Evolutionary conservation across 2,329 filamentous ascomycete genomes (phyloP), one percentile per base, ranked within the genome.

Genomic region (Penicillium fuscoglaucum): DNA sequence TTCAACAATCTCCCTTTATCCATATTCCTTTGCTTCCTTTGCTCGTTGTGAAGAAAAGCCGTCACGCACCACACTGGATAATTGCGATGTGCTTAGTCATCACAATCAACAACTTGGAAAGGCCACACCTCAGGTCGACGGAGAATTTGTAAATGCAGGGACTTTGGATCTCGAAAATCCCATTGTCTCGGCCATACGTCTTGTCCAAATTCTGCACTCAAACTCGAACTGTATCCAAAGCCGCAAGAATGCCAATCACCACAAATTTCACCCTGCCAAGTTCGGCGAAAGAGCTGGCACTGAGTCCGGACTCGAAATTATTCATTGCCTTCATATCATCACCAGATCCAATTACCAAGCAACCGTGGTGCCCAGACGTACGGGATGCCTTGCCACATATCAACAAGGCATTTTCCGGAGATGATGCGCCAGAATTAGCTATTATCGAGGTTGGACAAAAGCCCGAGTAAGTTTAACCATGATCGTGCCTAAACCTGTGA

Each of bases 321-420:
- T 78, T 75, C 61, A 53, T 78, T 46, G 66, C 72, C n/a, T 78
- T 78, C 61, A 67, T 73, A 35, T 71, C 76, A 2, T 75, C 72
- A 33, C 47, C 69, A 35, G 73, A 76, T 44, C 69, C 73, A 8
- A 59, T 60, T 3, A 78, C 76, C 19, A 67, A 68, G 8, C 63
- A 72, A 55, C 67, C 75, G 4, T 78, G 76, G 76, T 78, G 76
- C 26, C 76, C 76, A 0, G 76, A 78, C 51, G 76, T 78, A 28
- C 68, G 72, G 15, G 72, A 71, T 9, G 72, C 75, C 0, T 57
- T 76, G 54, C 75, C 75, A 0, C 56, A 67, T 44, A 66, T 78
- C 24, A 57, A 67, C 3, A 59, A 65, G 0, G 69, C 72, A 2
- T 78, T 78, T 56, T 61, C 65, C 0, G 57, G 57, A 0, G 55